Percentiles rank a stretch among this genome's conserved stretches.
phyloP scores from a whole-genome alignment of 2,329 filamentous ascomycete species.

The Alternaria sp. region DNA sequence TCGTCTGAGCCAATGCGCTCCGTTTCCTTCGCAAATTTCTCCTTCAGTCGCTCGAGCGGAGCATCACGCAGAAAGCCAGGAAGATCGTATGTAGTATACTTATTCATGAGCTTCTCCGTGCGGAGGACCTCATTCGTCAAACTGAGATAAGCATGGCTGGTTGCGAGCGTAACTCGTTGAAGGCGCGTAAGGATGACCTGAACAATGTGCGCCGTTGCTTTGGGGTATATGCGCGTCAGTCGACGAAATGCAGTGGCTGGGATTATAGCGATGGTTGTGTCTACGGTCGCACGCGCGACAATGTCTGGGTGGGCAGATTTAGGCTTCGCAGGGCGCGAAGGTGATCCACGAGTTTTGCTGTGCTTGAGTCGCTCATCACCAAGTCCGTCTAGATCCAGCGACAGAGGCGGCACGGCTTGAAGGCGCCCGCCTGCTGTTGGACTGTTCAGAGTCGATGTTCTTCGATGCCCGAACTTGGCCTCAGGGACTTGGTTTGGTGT shows the following conservation, averaged over 20 bases:
- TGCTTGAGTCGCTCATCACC: constrained; percentile 28
- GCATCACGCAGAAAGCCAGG: constrained; percentile 88
- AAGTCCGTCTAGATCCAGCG: constrained; percentile 61
- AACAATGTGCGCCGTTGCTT: constrained; percentile 95
- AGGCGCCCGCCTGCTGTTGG: constrained; percentile 45
- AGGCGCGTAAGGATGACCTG: constrained; percentile 95
- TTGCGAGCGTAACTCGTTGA: constrained; percentile 91
- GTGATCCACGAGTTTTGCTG: constrained; percentile 25
- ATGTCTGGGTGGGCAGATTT: constrained; percentile 95
- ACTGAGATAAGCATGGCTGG: constrained; percentile 92
- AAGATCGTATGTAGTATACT: constrained; percentile 87
- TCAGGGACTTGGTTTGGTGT: constrained; percentile 35
- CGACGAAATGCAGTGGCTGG: constrained; percentile 94
- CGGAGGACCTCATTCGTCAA: constrained; percentile 89
- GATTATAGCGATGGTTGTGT: constrained; percentile 98
- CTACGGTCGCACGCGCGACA: constrained; percentile 91
- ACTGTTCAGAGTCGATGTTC: constrained; percentile 42
- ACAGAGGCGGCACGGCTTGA: constrained; percentile 75
- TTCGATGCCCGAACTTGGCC: constrained; percentile 29
- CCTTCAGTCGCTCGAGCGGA: constrained; percentile 82
- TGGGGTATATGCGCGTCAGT: constrained; percentile 91
- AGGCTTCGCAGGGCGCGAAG: constrained; percentile 50
- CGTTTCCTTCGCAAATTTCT: constrained; percentile 86
- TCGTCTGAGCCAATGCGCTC: constrained; percentile 84
- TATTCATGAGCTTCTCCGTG: constrained; percentile 92